phyloP scores from a whole-genome alignment of 345 rosid genomes.

The sweet orange (Citrus sinensis) region DNA sequence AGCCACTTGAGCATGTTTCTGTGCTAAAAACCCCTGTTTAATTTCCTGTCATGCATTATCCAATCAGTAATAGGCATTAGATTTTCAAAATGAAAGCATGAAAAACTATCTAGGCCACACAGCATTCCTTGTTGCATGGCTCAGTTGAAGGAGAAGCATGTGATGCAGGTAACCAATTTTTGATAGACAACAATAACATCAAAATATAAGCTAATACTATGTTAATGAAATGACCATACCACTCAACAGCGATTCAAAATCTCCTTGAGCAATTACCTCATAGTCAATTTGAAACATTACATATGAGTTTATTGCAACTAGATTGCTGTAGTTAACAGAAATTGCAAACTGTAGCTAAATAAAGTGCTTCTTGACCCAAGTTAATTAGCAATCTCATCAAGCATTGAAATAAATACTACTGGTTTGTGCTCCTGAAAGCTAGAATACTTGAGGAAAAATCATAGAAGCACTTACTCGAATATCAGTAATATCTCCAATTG shows the following conservation, averaged over 20 bases:
- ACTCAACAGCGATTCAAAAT: background rate
- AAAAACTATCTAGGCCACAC: background rate
- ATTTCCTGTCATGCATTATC: conserved; percentile 46
- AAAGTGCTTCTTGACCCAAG: background rate
- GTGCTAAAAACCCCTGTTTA: conserved; percentile 77
- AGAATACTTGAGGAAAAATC: background rate
- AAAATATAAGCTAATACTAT: background rate
- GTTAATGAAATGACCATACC: background rate
- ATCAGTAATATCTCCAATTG: conserved; percentile 76
- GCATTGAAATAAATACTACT: background rate
- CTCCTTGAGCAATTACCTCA: background rate
- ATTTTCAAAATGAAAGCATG: background rate
- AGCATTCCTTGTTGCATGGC: background rate
- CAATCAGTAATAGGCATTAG: background rate
- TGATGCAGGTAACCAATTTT: background rate
- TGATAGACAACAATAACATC: background rate
- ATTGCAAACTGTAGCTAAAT: background rate
- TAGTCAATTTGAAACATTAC: background rate
- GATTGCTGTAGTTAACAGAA: background rate
- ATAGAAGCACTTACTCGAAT: conserved; percentile 45
- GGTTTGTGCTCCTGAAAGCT: background rate
- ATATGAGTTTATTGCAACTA: background rate
- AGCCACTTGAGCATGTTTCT: conserved; percentile 55
- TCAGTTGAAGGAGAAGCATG: background rate
- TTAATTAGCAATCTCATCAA: background rate